A percentile compares a stretch with the other conserved stretches of the same genome.
phyloP scores from a whole-genome alignment of 2,329 filamentous ascomycete genomes.

The Kalmusia sp. region DNA sequence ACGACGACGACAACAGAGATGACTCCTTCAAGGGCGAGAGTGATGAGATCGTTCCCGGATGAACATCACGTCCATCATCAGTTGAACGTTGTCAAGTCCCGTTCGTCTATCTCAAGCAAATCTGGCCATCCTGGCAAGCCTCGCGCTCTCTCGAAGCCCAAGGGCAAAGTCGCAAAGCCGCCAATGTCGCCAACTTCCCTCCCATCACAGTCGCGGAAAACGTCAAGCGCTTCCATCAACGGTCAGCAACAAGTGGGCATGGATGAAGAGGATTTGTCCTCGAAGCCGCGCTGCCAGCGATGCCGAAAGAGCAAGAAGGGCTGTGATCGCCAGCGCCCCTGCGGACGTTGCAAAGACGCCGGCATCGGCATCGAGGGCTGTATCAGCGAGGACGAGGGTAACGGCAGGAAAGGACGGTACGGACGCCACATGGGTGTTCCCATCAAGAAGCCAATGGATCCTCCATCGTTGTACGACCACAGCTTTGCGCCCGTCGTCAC shows the following conservation, averaged over 20 bases:
- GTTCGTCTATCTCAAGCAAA: constrained; percentile 49
- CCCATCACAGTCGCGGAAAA: constrained; percentile 74
- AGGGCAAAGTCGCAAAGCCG: constrained; percentile 54
- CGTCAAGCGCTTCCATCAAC: constrained; percentile 73
- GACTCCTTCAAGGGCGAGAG: constrained; percentile 62
- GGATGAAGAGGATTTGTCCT: constrained; percentile 90
- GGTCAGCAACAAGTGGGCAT: constrained; percentile 67
- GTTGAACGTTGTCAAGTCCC: constrained; percentile 41
- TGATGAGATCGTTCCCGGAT: constrained; percentile 53
- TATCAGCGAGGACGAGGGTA: constrained; percentile 96
- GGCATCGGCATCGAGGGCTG: constrained; percentile 93
- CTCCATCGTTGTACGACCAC: constrained; percentile 42
- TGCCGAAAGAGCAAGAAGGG: constrained; percentile 99
- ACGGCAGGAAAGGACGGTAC: constrained; percentile 94
- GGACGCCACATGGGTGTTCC: constrained; percentile 73
- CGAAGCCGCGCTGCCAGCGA: constrained; percentile 95
- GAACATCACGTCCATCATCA: constrained; percentile 52
- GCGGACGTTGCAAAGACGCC: constrained; percentile 93
- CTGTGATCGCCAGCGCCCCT: constrained; percentile 94
- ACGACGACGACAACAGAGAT: constrained; percentile 61
- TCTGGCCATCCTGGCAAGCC: constrained; percentile 48
- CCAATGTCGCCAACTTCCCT: constrained; percentile 67
- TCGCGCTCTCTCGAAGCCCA: constrained; percentile 59
- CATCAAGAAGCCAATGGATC: constrained; percentile 63
- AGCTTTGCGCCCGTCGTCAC: constrained; percentile 25